These are phyloP conservation scores for Eudorina sp. DNA, from an alignment of 139 green algal genomes.

Conservation along the genomic window DNA sequence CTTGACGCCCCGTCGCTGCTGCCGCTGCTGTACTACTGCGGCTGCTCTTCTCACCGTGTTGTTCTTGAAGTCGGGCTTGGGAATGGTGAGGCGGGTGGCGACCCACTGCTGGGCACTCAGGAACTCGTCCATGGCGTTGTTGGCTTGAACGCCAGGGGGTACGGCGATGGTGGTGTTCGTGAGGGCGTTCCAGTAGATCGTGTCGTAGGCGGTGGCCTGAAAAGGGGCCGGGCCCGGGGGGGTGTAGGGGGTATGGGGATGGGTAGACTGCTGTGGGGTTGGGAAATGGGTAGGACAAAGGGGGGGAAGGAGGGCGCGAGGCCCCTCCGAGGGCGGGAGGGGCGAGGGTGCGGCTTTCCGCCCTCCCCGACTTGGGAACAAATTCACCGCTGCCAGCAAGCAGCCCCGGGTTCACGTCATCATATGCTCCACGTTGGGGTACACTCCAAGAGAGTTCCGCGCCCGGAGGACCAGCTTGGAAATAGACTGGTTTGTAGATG, in stretches of 20 bases:
- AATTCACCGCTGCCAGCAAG: no score
- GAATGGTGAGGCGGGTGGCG: background rate
- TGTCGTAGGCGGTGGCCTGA: conserved; percentile 3
- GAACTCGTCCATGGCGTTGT: background rate
- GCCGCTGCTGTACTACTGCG: no score
- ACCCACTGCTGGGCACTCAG: background rate
- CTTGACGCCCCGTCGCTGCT: no score
- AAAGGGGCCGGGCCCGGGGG: background rate
- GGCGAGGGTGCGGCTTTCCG: no score
- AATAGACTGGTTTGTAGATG: background rate
- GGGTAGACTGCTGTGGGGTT: no score
- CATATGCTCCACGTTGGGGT: no score
- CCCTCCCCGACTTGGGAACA: no score
- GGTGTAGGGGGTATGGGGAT: background rate
- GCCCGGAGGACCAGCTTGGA: background rate
- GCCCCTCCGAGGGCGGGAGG: background rate
- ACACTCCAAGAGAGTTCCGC: background rate
- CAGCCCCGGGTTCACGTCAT: no score
- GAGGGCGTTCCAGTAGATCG: background rate
- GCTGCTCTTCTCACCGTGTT: background rate
- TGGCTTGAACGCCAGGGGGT: background rate
- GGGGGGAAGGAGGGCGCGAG: no score
- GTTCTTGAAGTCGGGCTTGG: background rate
- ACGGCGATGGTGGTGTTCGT: background rate
- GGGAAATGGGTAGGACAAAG: no score